Percentiles rank a stretch among this genome's conserved stretches.
Evolutionary conservation across 2,329 filamentous ascomycete genomes (phyloP).

Genomic region (Scolecobasidium constrictum): DNA sequence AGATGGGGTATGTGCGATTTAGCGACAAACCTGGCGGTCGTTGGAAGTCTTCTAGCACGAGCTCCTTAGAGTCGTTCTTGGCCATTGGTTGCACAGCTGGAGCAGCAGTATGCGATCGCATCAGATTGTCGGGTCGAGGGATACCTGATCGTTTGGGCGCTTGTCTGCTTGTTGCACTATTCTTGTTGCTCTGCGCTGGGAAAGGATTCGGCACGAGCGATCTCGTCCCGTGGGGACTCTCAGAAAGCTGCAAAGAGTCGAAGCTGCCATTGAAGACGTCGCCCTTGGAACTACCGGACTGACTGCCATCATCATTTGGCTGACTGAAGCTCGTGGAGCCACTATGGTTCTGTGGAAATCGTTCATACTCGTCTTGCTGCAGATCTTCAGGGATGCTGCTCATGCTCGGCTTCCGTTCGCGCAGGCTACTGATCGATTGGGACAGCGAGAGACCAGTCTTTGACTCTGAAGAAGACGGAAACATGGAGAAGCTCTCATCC

Average conservation of each 20-base stretch:
- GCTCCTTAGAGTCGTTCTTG: neutral
- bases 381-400: conserved; percentile 19
- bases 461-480: conserved; percentile 51
- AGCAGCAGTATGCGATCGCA: neutral
- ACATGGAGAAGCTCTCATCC: conserved; percentile 52
- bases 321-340: conserved; percentile 1
- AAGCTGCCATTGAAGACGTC: conserved; percentile 13
- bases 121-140: neutral
- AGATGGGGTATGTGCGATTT: conserved; percentile 1
- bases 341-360: neutral
- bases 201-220: neutral
- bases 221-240: conserved; percentile 1
- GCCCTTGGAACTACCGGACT: conserved; percentile 6
- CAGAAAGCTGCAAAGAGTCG: conserved; percentile 1
- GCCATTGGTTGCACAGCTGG: neutral
- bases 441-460: conserved; percentile 40
- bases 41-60: conserved; percentile 4
- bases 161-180: neutral
- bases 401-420: conserved; percentile 17
- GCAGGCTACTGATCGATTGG: conserved; percentile 35
- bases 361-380: conserved; percentile 15
- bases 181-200: neutral
- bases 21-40: neutral
- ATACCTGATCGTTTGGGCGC: neutral
- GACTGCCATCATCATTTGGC: conserved; percentile 5